A percentile compares a stretch with the other conserved stretches of the same genome.
Evolutionary conservation across 2,329 filamentous ascomycete species (phyloP).

Genomic region (Fusarium tuaranense): DNA sequence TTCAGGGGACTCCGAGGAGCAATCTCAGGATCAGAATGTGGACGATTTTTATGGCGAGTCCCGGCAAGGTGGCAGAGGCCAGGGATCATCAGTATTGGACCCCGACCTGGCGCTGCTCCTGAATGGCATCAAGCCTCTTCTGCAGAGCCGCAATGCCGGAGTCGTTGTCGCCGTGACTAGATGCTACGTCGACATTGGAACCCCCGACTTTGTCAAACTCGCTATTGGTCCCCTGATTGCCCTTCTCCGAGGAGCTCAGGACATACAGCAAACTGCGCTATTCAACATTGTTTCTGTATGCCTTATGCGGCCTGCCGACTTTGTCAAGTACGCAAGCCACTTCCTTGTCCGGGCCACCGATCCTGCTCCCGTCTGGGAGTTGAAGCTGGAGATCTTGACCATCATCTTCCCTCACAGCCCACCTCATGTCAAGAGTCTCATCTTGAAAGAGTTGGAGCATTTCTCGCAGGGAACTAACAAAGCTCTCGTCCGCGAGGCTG

Average conservation of each 20-base stretch:
- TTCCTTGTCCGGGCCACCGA: slow-evolving; percentile 89
- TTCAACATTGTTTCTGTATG: slow-evolving; percentile 97
- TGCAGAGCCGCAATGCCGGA: slow-evolving; percentile 93
- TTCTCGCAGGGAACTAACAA: slow-evolving; percentile 83
- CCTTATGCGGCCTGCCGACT: slow-evolving; percentile 79
- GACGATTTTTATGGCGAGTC: slow-evolving; percentile 86
- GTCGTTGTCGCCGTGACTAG: slow-evolving; percentile 90
- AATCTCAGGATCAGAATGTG: slow-evolving; percentile 54
- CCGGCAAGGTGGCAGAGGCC: slow-evolving; percentile 55
- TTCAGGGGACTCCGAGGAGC: slow-evolving; percentile 57
- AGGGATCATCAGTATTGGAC: slow-evolving; percentile 71
- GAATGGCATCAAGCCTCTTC: slow-evolving; percentile 81
- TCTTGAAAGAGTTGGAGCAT: slow-evolving; percentile 93
- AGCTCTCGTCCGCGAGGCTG: slow-evolving; percentile 85
- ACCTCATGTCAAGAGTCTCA: slow-evolving; percentile 81
- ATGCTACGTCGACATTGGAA: slow-evolving; percentile 87
- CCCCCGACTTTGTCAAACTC: slow-evolving; percentile 77
- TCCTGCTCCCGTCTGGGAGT: slow-evolving; percentile 82
- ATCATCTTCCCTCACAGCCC: slow-evolving; percentile 89
- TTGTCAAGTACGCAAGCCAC: slow-evolving; percentile 88
- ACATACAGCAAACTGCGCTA: slow-evolving; percentile 89
- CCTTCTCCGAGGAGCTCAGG: slow-evolving; percentile 83
- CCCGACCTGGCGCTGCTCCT: slow-evolving; percentile 86
- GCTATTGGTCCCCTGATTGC: slow-evolving; percentile 89
- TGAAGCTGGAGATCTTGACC: slow-evolving; percentile 92